Evolutionary conservation across 2,329 filamentous ascomycete species (phyloP).

Genomic region (Colletotrichum chrysophilum): DNA sequence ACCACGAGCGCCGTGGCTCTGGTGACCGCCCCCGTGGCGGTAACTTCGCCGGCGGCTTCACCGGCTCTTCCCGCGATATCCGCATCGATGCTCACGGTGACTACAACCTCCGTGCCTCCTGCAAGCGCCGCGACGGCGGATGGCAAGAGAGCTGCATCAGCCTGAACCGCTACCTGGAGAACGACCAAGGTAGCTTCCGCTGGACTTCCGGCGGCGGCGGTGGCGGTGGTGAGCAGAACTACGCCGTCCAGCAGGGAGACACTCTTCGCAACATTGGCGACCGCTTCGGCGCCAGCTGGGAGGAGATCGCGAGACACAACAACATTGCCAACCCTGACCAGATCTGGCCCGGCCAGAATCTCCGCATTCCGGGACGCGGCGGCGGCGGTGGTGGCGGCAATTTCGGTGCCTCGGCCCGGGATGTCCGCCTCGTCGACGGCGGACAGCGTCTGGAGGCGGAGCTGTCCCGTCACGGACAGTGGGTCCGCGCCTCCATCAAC

Average conservation of each 20-base stretch:
- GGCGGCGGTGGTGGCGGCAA: conserved; percentile 28
- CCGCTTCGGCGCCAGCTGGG: conserved; percentile 35
- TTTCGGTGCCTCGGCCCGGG: conserved; percentile 37
- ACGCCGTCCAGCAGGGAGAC: conserved; percentile 46
- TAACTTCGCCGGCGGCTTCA: conserved; percentile 31
- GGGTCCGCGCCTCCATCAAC: conserved; percentile 33
- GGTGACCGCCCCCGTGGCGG: conserved; percentile 29
- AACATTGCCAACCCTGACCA: conserved; percentile 44
- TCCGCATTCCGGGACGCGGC: conserved; percentile 36
- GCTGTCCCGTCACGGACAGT: conserved; percentile 33
- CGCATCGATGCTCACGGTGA: conserved; percentile 37
- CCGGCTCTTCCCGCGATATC: conserved; percentile 37
- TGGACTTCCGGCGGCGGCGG: conserved; percentile 32
- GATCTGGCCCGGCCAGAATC: conserved; percentile 46
- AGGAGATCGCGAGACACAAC: conserved; percentile 44
- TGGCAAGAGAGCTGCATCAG: conserved; percentile 38
- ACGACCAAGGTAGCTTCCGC: conserved; percentile 41
- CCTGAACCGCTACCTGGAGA: conserved; percentile 39
- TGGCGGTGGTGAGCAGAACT: conserved; percentile 24
- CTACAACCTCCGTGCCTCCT: conserved; percentile 38
- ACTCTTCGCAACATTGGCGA: conserved; percentile 43
- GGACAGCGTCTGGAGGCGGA: conserved; percentile 39
- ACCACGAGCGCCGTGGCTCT: conserved; percentile 15
- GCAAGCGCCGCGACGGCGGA: conserved; percentile 35
- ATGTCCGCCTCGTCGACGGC: conserved; percentile 40